Base-by-base conservation (phyloP, 257 asterid genomes). In the Petunia secreta region DNA sequence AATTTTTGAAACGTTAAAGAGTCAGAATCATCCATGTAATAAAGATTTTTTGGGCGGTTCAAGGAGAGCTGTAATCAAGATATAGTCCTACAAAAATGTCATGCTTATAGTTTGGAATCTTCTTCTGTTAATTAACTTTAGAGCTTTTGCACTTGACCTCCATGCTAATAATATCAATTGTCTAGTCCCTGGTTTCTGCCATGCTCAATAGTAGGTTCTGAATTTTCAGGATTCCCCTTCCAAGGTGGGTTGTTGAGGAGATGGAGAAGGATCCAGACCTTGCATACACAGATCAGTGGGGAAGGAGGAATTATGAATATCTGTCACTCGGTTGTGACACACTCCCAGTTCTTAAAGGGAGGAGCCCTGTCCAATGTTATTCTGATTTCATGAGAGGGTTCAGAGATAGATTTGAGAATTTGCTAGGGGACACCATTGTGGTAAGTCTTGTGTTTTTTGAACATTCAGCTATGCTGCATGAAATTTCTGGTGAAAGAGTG, bases 241-340 rank as follows among this genome's bases (percentile, higher is more conserved):
- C 99, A 0, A 92, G 88, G 77, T 96, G 98, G 98, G 98, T 76
- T 52, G 84, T 86, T 43, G 99, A 94, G 87, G 97, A 95, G 89
- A 90, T 95, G 46, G 89, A 92, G 73, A 90, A 89, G 81, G 97
- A 95, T 73, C 97, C 97, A 0, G 98, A 94, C 83, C 99, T 96
- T 78, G 97, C 91, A 15, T 96, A 94, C 75, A 94, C 98, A 5
- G 99, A 96, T 81, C 97, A 94, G 67, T 96, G 99, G 99, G 98
- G 98, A 57, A 85, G 92, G 80, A 93, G 99, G 80, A 96, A 96
- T 39, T 87, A 90, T 57, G 99, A 96, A 44, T 96, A 96, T 77
- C 34, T 96, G 2, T 96, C 99, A 46, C 99, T 96, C 66, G 98
- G 99, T 41, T 89, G 96, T 80, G 99, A 96, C 80, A 86, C 90